Evolutionary conservation across 371 early-diverging fungal genomes (phyloP).

Genomic region (Mucor racemosus): DNA sequence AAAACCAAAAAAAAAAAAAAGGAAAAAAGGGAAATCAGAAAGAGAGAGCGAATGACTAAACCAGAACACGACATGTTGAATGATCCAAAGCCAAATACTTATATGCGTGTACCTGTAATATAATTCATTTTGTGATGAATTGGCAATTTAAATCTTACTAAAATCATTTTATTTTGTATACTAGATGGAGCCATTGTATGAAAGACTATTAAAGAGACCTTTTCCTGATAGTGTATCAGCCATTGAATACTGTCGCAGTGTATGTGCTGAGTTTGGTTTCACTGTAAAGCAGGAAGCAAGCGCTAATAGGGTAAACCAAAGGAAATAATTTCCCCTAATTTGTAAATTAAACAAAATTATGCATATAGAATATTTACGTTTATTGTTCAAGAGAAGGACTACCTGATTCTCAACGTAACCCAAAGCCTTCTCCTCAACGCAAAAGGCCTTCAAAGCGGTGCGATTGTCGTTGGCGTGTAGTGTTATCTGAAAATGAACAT

Average conservation of each 20-base stretch:
- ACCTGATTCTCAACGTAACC: constrained; percentile 62
- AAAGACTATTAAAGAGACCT: constrained; percentile 36
- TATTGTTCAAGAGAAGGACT: constrained; percentile 70
- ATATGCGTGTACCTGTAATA: constrained; percentile 32
- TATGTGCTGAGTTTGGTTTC: constrained; percentile 48
- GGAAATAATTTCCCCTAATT: background rate
- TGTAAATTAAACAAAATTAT: background rate
- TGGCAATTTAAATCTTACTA: too few relatives aligned
- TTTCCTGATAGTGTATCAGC: constrained; percentile 43
- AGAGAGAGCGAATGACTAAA: constrained; percentile 25
- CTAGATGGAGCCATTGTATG: constrained; percentile 50
- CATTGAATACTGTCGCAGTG: constrained; percentile 43
- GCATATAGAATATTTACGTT: constrained; percentile 59
- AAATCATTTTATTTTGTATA: background rate
- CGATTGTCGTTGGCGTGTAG: constrained; percentile 71
- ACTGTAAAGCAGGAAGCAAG: constrained; percentile 55
- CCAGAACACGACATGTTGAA: constrained; percentile 15
- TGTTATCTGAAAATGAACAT: constrained; percentile 59
- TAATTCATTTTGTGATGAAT: too few relatives aligned
- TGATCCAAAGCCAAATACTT: constrained; percentile 12
- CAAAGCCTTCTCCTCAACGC: constrained; percentile 59
- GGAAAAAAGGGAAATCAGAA: background rate
- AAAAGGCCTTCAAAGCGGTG: constrained; percentile 65
- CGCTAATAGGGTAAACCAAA: constrained; percentile 42
- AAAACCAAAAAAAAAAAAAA: constrained; percentile 6